Evolutionary conservation across 441 rosid genomes (phyloP).

Genomic region (Euphorbia schlechtendalii): DNA sequence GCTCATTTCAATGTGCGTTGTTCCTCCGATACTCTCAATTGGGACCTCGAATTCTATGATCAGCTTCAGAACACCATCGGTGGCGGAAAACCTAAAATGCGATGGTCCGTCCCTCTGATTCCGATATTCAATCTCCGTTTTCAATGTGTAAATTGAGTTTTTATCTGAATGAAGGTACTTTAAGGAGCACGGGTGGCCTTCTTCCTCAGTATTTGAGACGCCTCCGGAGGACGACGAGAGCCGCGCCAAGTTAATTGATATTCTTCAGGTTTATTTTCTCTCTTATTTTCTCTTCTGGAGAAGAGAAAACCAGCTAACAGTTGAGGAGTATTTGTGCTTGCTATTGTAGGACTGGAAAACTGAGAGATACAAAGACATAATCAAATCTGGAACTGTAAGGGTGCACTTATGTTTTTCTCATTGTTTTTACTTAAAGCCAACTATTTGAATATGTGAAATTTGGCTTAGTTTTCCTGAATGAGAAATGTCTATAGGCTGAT

Average conservation of each 20-base stretch:
- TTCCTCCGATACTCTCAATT: conserved; percentile 48
- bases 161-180: conserved; percentile 47
- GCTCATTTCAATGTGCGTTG: conserved; percentile 69
- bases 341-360: conserved; percentile 79
- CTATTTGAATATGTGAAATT: not conserved
- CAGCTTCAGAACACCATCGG: conserved; percentile 79
- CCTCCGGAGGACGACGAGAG: conserved; percentile 62
- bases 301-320: not conserved
- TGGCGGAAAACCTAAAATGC: conserved; percentile 95
- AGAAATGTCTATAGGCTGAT: conserved; percentile 9
- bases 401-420: not conserved
- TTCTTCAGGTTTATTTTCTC: conserved; percentile 52
- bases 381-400: conserved; percentile 91
- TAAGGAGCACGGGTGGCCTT: conserved; percentile 89
- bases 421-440: not conserved
- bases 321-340: not conserved
- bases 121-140: not conserved
- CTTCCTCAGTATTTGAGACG: conserved; percentile 47
- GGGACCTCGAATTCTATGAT: conserved; percentile 73
- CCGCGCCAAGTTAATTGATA: conserved; percentile 65
- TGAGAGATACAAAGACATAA: conserved; percentile 81
- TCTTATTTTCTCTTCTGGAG: not conserved
- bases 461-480: not conserved
- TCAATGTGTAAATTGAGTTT: not conserved
- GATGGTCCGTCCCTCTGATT: conserved; percentile 42